Evolutionary conservation across 306 rosid species (phyloP).

Genomic region (Cotoneaster glaucophyllus): DNA sequence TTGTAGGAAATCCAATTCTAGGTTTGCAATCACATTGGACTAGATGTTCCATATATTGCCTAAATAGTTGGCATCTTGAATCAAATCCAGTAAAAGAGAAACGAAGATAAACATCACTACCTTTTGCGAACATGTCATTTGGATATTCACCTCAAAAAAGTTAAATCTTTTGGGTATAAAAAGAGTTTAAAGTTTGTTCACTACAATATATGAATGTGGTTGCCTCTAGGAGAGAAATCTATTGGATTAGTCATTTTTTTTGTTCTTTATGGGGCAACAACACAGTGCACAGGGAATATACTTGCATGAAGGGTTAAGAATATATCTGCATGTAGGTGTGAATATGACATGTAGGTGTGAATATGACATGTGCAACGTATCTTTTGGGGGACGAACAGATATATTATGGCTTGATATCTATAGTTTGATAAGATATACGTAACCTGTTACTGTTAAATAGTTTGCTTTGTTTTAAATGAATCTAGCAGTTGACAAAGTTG

Average conservation of each 20-base stretch:
- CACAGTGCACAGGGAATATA: not conserved
- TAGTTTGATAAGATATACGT: not conserved
- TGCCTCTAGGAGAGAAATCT: not conserved
- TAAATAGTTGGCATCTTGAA: not conserved
- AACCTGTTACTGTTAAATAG: not conserved
- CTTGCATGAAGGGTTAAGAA: not conserved
- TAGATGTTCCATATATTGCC: not conserved
- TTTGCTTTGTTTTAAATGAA: slow-evolving; percentile 2
- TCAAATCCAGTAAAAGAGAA: not conserved
- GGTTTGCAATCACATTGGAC: not conserved
- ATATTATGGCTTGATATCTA: not conserved
- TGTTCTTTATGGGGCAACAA: not conserved
- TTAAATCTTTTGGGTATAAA: not conserved
- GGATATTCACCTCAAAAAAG: not conserved
- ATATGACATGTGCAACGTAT: not conserved
- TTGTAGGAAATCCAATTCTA: not conserved
- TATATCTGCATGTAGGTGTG: not conserved
- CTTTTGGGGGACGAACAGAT: not conserved
- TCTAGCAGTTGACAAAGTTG: slow-evolving; percentile 74
- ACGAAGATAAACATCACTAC: too few species aligned
- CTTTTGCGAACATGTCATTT: too few species aligned
- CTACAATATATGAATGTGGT: not conserved
- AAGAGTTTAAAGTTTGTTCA: not conserved
- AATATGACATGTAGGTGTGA: not conserved
- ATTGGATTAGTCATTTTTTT: not conserved